Evolutionary conservation across 106 monocot genomes (phyloP).

Genomic region (Posidonia australis): DNA sequence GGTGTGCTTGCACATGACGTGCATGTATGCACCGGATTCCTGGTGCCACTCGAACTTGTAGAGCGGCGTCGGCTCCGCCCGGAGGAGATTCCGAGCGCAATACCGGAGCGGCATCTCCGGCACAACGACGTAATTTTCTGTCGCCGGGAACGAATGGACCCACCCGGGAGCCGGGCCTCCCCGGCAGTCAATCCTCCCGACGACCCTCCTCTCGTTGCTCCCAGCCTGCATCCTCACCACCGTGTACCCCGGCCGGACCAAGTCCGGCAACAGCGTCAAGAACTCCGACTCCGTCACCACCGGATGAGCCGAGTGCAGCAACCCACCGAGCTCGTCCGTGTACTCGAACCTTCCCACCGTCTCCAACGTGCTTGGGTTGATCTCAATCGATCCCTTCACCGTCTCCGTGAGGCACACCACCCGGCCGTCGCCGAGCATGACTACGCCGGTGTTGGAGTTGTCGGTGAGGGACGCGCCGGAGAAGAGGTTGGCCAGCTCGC

Average conservation of each 20-base stretch:
- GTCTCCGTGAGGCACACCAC: slow-evolving; percentile 95
- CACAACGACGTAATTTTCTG: slow-evolving; percentile 77
- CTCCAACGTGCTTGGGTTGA: slow-evolving; percentile 67
- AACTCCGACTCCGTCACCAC: slow-evolving; percentile 71
- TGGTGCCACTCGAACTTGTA: slow-evolving; percentile 95
- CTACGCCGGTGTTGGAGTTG: slow-evolving; percentile 93
- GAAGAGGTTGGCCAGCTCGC: slow-evolving; percentile 69
- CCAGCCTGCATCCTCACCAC: slow-evolving; percentile 80
- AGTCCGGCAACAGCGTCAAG: slow-evolving; percentile 71
- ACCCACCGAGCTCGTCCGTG: slow-evolving; percentile 47
- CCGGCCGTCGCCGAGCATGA: slow-evolving; percentile 78
- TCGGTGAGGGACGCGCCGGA: slow-evolving; percentile 86
- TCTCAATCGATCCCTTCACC: slow-evolving; percentile 65
- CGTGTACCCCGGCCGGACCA: slow-evolving; percentile 68
- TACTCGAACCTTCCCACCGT: slow-evolving; percentile 80
- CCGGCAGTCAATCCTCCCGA: slow-evolving; percentile 74
- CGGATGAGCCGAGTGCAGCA: slow-evolving; percentile 92
- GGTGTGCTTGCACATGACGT: slow-evolving; percentile 73
- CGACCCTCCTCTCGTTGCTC: slow-evolving; percentile 63
- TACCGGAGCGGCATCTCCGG: slow-evolving; percentile 97
- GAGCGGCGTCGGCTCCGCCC: slow-evolving; percentile 85
- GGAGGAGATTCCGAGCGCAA: slow-evolving; percentile 54
- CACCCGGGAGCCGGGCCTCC: slow-evolving; percentile 79
- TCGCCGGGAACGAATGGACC: slow-evolving; percentile 95
- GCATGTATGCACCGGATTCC: slow-evolving; percentile 70